Evolutionary conservation across 768 basidiomycete genomes (phyloP).

Genomic region (Gyrodon lividus): DNA sequence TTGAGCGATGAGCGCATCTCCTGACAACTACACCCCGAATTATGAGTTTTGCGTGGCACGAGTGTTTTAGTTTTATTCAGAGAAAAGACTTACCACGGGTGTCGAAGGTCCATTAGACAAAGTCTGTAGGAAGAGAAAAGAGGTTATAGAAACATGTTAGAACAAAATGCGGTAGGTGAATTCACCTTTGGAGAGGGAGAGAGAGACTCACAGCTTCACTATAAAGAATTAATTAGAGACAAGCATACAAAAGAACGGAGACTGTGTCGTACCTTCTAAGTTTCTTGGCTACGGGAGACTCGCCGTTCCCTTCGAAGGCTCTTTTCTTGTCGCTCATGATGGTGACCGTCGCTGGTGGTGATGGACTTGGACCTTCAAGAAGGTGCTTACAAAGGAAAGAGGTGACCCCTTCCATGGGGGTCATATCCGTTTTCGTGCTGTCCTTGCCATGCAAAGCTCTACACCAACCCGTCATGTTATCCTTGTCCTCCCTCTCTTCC

Average conservation of each 20-base stretch:
- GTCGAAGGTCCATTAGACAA: constrained; percentile 44
- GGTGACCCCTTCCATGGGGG: constrained; percentile 20
- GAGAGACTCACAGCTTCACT: constrained; percentile 70
- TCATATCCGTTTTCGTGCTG: constrained; percentile 7
- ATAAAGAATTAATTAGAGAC: constrained; percentile 19
- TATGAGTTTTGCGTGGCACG: not conserved
- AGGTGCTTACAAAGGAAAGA: constrained; percentile 1
- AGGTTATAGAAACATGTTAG: constrained; percentile 73
- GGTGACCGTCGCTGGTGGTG: constrained; percentile 6
- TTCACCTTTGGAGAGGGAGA: constrained; percentile 66
- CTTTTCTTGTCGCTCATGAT: constrained; percentile 71
- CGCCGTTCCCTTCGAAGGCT: constrained; percentile 53
- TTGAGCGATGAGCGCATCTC: constrained; percentile 73
- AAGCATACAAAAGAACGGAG: constrained; percentile 13
- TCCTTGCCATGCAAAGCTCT: not conserved
- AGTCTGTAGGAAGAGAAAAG: constrained; percentile 46
- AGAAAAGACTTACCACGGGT: constrained; percentile 42
- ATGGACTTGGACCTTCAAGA: not conserved
- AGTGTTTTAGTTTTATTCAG: not conserved
- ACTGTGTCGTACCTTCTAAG: constrained; percentile 53
- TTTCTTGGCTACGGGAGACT: constrained; percentile 53
- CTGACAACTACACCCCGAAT: constrained; percentile 38
- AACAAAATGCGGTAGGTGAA: constrained; percentile 47
- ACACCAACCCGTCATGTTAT: constrained; percentile 13
- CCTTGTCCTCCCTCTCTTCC: constrained; percentile 18